Base-by-base conservation (phyloP, 352 stramenopile species). In the Lagenidium sp. region DNA sequence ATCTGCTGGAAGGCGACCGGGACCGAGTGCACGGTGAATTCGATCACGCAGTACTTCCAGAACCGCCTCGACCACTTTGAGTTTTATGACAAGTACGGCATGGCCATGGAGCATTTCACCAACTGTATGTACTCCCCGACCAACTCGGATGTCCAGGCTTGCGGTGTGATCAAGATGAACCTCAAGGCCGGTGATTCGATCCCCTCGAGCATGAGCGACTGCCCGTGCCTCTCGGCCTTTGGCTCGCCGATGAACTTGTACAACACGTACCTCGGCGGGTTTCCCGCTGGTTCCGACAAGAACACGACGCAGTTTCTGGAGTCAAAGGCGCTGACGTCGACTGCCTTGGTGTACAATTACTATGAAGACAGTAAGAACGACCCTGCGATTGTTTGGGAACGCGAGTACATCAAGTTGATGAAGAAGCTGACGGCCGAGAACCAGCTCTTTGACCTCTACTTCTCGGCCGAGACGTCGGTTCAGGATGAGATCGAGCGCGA, bases 11-110 rank as follows among this genome's bases (percentile, higher is more conserved):
- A 69, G 32, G 60, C 57, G 2, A 80, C 68, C 1, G 64, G 64
- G 7, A 77, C 66, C 2, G 44, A n/a, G 5, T 83, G 70, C 41
- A 72, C 65, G 3, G 51, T 82, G 20, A 72, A 74, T 26, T 50
- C 68, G 24, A 82, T 84, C 51, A 82, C 68, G 0, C 68, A 84
- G 52, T 81, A 73, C 50, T 84, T 76, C 45, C 71, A 84, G 50
- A 82, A 84, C 50, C 54, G 56, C 5, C 53, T 78, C 45, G 58
- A 73, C 6, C 57, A 75, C 41, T 84, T 82, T 40, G 60, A 72
- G 12, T 60, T 82, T 22, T 84, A 84, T 30, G 63, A 68, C 18
- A 50, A 65, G 26, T 51, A 79, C 35, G 57, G 50, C 0, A 19
- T 80, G 1, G 66, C 66, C 2, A 50, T 74, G 22, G 31, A 35